phyloP scores from a whole-genome alignment of 768 basidiomycete species.

The Tulasnella sp. region DNA sequence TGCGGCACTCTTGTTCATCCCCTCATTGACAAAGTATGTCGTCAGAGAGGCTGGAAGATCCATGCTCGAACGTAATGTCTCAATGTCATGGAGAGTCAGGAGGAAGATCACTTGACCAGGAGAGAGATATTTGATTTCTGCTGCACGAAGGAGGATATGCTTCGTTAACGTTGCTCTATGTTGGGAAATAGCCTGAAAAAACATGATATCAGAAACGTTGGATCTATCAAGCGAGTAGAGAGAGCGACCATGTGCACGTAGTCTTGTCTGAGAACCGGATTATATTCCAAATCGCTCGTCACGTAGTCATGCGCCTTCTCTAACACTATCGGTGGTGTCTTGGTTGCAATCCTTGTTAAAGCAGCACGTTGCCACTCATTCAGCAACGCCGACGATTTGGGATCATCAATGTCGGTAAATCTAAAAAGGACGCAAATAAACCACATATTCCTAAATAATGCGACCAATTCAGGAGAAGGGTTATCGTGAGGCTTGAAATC shows the following conservation, averaged over 20 bases:
- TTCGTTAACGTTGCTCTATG: slow-evolving; percentile 53
- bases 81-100: slow-evolving; percentile 49
- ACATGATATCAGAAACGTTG: neutral
- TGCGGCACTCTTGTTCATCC: slow-evolving; percentile 55
- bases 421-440: slow-evolving; percentile 80
- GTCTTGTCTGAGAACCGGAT: slow-evolving; percentile 77
- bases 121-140: slow-evolving; percentile 61
- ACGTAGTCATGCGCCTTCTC: slow-evolving; percentile 74
- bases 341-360: slow-evolving; percentile 63
- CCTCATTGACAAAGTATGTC: slow-evolving; percentile 77
- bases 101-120: slow-evolving; percentile 50
- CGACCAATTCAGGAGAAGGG: slow-evolving; percentile 46
- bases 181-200: slow-evolving; percentile 47
- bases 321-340: slow-evolving; percentile 73
- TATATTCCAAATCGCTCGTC: slow-evolving; percentile 83
- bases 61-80: slow-evolving; percentile 67
- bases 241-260: slow-evolving; percentile 54
- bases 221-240: neutral
- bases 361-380: slow-evolving; percentile 64
- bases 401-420: slow-evolving; percentile 40
- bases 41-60: slow-evolving; percentile 73
- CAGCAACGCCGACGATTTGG: slow-evolving; percentile 5
- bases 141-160: slow-evolving; percentile 48
- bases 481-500: slow-evolving; percentile 50
- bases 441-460: slow-evolving; percentile 88